A percentile compares a stretch with the other conserved stretches of the same genome.
Evolutionary conservation across 768 basidiomycete species (phyloP).

Genomic region (Pisolithus sp.): DNA sequence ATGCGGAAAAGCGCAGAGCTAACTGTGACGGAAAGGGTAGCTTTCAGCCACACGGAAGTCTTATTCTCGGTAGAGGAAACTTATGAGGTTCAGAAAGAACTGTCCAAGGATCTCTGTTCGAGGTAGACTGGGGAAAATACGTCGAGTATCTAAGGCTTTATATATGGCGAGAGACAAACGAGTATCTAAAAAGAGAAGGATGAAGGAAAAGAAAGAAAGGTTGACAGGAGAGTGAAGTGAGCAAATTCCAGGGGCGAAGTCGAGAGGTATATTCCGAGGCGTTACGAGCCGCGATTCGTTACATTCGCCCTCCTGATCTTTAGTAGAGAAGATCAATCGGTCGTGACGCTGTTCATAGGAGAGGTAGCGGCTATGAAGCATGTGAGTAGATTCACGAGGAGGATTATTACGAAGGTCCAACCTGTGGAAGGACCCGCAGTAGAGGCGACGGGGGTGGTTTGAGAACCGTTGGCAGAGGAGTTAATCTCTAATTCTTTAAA

Average conservation of each 20-base stretch:
- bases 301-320: neutral
- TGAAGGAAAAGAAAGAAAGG: neutral
- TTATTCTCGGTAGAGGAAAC: neutral
- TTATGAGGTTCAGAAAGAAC: neutral
- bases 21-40: no score
- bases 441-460: neutral
- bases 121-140: neutral
- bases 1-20: no score
- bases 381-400: neutral
- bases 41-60: slow-evolving; percentile 2
- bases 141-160: neutral
- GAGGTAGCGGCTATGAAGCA: neutral
- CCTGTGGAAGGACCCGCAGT: neutral
- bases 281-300: neutral
- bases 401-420: neutral
- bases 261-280: neutral
- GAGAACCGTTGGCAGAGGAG: neutral
- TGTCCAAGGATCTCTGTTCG: neutral
- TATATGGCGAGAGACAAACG: neutral
- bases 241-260: neutral
- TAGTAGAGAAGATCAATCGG: neutral
- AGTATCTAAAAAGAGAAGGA: neutral
- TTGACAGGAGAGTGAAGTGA: neutral
- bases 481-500: neutral
- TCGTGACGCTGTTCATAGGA: neutral